Evolutionary conservation across 495 filamentous ascomycete genomes (phyloP).

Genomic region (Parathielavia hyrcaniae): DNA sequence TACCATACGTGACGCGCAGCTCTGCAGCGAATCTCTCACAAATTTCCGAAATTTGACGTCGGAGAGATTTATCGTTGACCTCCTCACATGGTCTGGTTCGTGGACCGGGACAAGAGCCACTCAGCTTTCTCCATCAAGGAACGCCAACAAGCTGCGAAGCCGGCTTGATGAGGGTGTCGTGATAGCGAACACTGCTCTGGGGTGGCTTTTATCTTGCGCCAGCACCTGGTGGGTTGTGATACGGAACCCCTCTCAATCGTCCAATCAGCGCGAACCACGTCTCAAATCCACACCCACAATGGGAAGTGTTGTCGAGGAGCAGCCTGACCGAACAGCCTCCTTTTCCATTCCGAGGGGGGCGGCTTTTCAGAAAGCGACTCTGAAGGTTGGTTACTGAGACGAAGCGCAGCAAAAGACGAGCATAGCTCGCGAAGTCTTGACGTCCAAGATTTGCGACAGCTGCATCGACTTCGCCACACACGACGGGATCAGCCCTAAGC

Average conservation of each 20-base stretch:
- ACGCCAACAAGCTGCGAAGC: background rate
- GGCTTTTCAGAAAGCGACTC: no score
- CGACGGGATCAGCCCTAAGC: conserved; percentile 10
- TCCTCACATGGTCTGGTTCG: no score
- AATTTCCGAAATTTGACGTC: no score
- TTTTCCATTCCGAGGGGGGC: conserved; percentile 18
- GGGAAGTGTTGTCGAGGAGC: conserved; percentile 19
- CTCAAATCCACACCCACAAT: conserved; percentile 35
- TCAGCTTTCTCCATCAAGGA: background rate
- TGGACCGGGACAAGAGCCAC: background rate
- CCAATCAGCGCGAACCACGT: conserved; percentile 40
- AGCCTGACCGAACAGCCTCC: conserved; percentile 22
- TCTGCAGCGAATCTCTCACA: no score
- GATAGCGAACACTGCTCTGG: conserved; percentile 25
- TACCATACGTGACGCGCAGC: no score
- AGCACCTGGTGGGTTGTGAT: conserved; percentile 31
- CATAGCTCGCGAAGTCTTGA: no score
- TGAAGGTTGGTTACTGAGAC: no score
- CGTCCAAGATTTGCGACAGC: background rate
- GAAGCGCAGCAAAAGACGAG: no score
- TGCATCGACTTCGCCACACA: background rate
- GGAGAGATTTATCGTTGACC: no score
- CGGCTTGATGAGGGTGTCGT: conserved; percentile 21
- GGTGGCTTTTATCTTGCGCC: conserved; percentile 37
- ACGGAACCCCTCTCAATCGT: conserved; percentile 25